These are phyloP conservation scores for Globisporangium cederbergense DNA, from an alignment of 352 stramenopile species.

Conservation along the genomic window DNA sequence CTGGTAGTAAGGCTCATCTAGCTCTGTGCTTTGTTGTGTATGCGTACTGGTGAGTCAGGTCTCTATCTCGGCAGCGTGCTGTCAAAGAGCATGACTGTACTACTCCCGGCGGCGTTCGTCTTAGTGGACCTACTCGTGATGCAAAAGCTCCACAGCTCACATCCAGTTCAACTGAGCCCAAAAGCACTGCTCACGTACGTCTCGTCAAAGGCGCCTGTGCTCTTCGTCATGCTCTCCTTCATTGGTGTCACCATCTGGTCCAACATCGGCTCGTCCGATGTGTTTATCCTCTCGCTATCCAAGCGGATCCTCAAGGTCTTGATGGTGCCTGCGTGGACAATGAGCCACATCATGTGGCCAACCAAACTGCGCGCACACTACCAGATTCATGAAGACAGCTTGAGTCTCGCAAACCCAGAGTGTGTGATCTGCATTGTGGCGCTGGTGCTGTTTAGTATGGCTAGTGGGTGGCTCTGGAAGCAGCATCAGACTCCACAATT, in stretches of 20 bases:
- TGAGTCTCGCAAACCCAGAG: conserved; percentile 31
- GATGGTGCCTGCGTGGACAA: conserved; percentile 33
- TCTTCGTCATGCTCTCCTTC: conserved; percentile 24
- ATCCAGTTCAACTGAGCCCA: no score
- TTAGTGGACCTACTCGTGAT: conserved; percentile 2
- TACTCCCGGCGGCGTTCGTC: conserved; percentile 9
- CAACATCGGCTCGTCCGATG: conserved; percentile 46
- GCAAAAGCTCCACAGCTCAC: neutral
- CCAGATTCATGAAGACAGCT: conserved; percentile 30
- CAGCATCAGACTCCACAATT: conserved; percentile 12
- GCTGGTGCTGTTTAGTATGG: conserved; percentile 15
- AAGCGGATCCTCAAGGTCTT: conserved; percentile 49
- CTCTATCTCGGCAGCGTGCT: conserved; percentile 15
- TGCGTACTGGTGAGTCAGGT: neutral
- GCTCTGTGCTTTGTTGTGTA: neutral
- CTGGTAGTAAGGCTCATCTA: no score
- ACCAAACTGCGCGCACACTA: conserved; percentile 54
- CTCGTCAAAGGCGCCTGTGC: conserved; percentile 24
- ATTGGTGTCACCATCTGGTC: conserved; percentile 37
- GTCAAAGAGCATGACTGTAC: conserved; percentile 11
- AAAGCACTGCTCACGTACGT: conserved; percentile 14
- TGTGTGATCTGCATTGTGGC: conserved; percentile 28
- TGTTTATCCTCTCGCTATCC: conserved; percentile 28
- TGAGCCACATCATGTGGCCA: conserved; percentile 43
- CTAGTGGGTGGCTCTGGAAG: conserved; percentile 1